Percentiles rank a stretch among this genome's conserved stretches.
Evolutionary conservation across 495 filamentous ascomycete genomes (phyloP).

Genomic region (Saxophila tyrrhenica): DNA sequence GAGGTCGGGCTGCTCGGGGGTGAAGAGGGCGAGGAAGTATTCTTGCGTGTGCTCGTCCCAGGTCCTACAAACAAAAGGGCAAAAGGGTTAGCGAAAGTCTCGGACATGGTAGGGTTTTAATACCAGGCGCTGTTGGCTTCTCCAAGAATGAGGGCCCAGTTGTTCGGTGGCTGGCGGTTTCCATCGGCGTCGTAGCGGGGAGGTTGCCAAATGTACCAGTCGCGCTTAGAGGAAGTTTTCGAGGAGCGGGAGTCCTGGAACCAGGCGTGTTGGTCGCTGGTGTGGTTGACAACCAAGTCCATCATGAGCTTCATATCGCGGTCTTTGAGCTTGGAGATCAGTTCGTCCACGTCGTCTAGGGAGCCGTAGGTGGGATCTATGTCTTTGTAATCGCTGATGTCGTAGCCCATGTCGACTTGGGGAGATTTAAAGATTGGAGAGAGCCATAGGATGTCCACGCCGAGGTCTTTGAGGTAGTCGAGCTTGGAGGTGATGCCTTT

Average conservation of each 20-base stretch:
- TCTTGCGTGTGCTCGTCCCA: conserved; percentile 42
- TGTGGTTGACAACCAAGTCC: conserved; percentile 46
- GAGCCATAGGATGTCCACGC: conserved; percentile 31
- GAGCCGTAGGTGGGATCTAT: conserved; percentile 45
- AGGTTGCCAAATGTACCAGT: conserved; percentile 52
- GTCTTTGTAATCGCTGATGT: conserved; percentile 29
- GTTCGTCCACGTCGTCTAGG: conserved; percentile 41
- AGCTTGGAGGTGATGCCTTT: conserved; percentile 30
- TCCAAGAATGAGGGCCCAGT: conserved; percentile 45
- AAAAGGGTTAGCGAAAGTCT: too few relatives aligned
- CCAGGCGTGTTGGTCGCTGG: conserved; percentile 46
- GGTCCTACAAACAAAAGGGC: too few relatives aligned
- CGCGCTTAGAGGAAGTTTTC: conserved; percentile 38
- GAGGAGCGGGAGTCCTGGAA: conserved; percentile 42
- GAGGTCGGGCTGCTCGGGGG: conserved; percentile 41
- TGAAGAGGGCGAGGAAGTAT: conserved; percentile 45
- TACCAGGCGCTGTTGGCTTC: conserved; percentile 41
- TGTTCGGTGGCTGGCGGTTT: conserved; percentile 46
- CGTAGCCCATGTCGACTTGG: conserved; percentile 35
- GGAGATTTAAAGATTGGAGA: conserved; percentile 34
- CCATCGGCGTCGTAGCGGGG: conserved; percentile 38
- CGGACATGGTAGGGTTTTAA: too few relatives aligned
- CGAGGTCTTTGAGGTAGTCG: conserved; percentile 31
- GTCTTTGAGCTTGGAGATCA: conserved; percentile 39
- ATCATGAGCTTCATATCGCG: conserved; percentile 44